phyloP scores from a whole-genome alignment of 2,329 filamentous ascomycete genomes.

The Epicoccum sorghinum region DNA sequence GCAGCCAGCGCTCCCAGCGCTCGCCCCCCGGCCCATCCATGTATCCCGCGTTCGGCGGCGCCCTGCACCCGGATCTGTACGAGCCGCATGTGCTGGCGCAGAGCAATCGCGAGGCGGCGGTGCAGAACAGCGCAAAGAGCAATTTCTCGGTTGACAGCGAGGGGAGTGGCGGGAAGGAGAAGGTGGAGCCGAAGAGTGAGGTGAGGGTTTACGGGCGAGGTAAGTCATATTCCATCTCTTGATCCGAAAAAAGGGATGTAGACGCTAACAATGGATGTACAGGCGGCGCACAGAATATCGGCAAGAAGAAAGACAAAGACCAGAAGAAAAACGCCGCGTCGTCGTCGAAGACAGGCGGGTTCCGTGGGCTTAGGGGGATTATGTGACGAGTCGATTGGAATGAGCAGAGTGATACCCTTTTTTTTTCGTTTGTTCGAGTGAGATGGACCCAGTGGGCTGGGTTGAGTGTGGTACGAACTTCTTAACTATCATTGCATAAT shows the following conservation, averaged over 20 bases:
- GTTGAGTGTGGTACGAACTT: no score
- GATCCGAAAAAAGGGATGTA: conserved; percentile 15
- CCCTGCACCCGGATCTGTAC: conserved; percentile 36
- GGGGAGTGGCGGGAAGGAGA: conserved; percentile 48
- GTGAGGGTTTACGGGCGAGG: conserved; percentile 62
- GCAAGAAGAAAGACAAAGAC: conserved; percentile 60
- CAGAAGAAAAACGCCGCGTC: conserved; percentile 51
- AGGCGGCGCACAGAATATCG: conserved; percentile 61
- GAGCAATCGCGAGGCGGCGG: conserved; percentile 3
- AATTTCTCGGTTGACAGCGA: conserved; percentile 48
- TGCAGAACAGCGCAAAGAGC: conserved; percentile 48
- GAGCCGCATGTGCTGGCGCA: conserved; percentile 24
- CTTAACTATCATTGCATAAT: no score
- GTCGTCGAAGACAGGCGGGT: conserved; percentile 45
- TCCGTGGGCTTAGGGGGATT: conserved; percentile 49
- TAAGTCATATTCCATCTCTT: conserved; percentile 41
- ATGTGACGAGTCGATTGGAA: conserved; percentile 28
- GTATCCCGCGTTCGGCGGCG: conserved; percentile 34
- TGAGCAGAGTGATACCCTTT: no score
- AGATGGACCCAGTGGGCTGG: no score
- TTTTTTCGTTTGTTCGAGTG: no score
- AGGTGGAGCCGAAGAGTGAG: conserved; percentile 56
- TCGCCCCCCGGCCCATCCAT: conserved; percentile 28
- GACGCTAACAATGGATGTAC: conserved; percentile 39
- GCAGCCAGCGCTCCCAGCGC: conserved; percentile 24